These are phyloP conservation scores for Casaregolazyma lundiana DNA, from an alignment of 1,139 yeast species.

Conservation along the genomic window DNA sequence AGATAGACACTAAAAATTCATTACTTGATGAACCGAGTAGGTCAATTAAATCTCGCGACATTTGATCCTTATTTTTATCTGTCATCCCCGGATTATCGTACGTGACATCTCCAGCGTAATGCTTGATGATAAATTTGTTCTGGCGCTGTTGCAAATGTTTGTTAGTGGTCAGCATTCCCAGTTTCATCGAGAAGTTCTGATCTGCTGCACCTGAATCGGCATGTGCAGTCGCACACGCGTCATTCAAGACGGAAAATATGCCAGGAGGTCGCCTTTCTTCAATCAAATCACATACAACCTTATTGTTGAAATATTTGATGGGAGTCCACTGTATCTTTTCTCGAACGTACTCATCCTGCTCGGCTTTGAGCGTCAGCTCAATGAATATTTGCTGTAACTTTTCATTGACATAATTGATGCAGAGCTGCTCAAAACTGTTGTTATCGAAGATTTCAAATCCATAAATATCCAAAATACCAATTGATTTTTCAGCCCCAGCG, in stretches of 20 bases:
- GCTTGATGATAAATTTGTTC: slow-evolving; percentile 84
- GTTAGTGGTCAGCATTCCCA: slow-evolving; percentile 76
- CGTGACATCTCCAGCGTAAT: slow-evolving; percentile 97
- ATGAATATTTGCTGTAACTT: slow-evolving; percentile 95
- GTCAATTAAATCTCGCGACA: slow-evolving; percentile 83
- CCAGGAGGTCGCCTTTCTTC: slow-evolving; percentile 97
- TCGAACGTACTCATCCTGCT: slow-evolving; percentile 93
- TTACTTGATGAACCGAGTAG: slow-evolving; percentile 69
- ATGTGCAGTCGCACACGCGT: slow-evolving; percentile 96
- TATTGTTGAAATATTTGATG: slow-evolving; percentile 91
- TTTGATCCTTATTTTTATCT: slow-evolving; percentile 93
- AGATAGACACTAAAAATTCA: slow-evolving; percentile 57
- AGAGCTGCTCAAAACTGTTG: slow-evolving; percentile 93
- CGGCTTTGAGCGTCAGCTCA: slow-evolving; percentile 91
- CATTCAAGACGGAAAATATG: slow-evolving; percentile 91
- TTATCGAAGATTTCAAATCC: slow-evolving; percentile 98
- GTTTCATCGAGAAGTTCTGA: slow-evolving; percentile 89
- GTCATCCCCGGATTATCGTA: slow-evolving; percentile 91
- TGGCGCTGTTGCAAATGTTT: slow-evolving; percentile 88
- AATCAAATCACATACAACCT: slow-evolving; percentile 94
- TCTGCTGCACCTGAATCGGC: slow-evolving; percentile 98
- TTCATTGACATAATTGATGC: slow-evolving; percentile 96
- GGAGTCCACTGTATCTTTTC: slow-evolving; percentile 98
- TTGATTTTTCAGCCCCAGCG: slow-evolving; percentile 50
- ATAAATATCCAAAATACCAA: slow-evolving; percentile 95